Percentiles rank a stretch among this genome's conserved stretches.
Evolutionary conservation across 768 basidiomycete genomes (phyloP).

Genomic region (Phylloporus arenicola): DNA sequence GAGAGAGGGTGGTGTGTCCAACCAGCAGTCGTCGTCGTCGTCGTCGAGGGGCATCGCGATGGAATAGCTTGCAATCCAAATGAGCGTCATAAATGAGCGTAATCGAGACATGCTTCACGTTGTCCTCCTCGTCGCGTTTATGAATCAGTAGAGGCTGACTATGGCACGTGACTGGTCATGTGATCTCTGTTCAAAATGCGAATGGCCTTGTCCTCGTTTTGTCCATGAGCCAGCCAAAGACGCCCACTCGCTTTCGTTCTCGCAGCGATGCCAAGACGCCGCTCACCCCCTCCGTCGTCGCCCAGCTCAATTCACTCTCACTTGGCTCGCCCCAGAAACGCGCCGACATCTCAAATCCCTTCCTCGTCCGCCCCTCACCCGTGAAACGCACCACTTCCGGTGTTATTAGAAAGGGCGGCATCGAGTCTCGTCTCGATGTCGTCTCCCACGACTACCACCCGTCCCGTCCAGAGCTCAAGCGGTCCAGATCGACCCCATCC

Average conservation of each 20-base stretch:
- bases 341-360: slow-evolving; percentile 59
- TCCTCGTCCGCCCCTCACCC: slow-evolving; percentile 57
- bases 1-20: too few relatives aligned
- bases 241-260: slow-evolving; percentile 43
- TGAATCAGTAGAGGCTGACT: slow-evolving; percentile 21
- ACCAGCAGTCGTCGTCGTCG: slow-evolving; percentile 4
- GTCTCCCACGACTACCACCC: slow-evolving; percentile 74
- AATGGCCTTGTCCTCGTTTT: too few relatives aligned
- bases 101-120: slow-evolving; percentile 14
- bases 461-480: slow-evolving; percentile 54
- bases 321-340: slow-evolving; percentile 29
- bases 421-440: slow-evolving; percentile 73
- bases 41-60: slow-evolving; percentile 10
- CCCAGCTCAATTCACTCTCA: slow-evolving; percentile 36
- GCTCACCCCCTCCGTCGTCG: slow-evolving; percentile 39
- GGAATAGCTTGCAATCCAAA: background rate
- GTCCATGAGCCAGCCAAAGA: slow-evolving; percentile 36
- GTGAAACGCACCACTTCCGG: slow-evolving; percentile 58
- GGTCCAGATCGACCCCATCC: slow-evolving; percentile 70
- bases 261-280: slow-evolving; percentile 48
- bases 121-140: background rate
- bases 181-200: slow-evolving; percentile 12
- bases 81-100: slow-evolving; percentile 19
- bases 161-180: slow-evolving; percentile 12
- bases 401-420: slow-evolving; percentile 69